phyloP scores from a whole-genome alignment of 129 eudicot genomes.

The Flaveria brownii region DNA sequence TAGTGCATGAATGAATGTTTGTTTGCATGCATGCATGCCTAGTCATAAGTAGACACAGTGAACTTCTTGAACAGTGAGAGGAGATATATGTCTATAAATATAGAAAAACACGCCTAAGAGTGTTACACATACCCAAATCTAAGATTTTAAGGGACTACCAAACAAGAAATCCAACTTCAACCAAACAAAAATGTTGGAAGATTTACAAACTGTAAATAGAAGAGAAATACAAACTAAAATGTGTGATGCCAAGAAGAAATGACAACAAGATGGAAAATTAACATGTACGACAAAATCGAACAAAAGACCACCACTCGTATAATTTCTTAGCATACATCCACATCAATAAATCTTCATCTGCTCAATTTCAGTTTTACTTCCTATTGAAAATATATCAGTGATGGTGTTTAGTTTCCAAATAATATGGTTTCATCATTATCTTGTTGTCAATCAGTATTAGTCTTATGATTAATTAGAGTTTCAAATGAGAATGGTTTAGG shows the following conservation, averaged over 20 bases:
- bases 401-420: background rate
- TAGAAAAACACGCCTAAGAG: background rate
- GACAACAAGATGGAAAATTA: background rate
- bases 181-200: no score
- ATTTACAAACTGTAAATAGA: no score
- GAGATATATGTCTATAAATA: background rate
- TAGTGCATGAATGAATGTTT: background rate
- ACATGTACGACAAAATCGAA: background rate
- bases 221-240: no score
- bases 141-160: no score
- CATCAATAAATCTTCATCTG: background rate
- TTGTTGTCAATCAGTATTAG: background rate
- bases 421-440: background rate
- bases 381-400: background rate
- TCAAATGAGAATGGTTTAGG: no score
- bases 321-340: background rate
- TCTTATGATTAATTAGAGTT: no score
- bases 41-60: background rate
- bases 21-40: background rate
- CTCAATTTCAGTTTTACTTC: background rate
- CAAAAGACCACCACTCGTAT: background rate
- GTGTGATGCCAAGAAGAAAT: background rate
- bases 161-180: no score
- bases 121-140: no score
- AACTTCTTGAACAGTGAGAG: slow-evolving; percentile 7